These are phyloP conservation scores for Hygrocybe coccinea DNA, from an alignment of 768 basidiomycete genomes.

Conservation along the genomic window DNA sequence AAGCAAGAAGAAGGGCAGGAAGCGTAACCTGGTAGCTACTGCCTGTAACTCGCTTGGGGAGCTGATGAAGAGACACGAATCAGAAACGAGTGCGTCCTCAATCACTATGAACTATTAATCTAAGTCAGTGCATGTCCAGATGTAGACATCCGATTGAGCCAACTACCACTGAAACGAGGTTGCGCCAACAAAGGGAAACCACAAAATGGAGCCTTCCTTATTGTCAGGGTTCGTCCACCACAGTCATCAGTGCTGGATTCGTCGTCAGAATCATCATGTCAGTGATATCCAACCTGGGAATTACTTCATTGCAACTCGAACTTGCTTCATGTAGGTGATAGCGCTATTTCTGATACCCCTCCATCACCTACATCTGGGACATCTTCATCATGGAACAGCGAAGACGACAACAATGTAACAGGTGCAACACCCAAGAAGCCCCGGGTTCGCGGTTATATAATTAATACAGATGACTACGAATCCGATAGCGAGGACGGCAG, in stretches of 20 bases:
- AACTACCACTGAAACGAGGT: constrained; percentile 28
- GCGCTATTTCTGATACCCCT: constrained; percentile 6
- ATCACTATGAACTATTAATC: background rate
- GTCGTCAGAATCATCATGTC: background rate
- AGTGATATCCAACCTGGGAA: background rate
- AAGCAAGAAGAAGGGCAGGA: constrained; percentile 61
- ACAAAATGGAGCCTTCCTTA: constrained; percentile 37
- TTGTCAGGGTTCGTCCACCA: constrained; percentile 27
- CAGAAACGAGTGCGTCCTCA: constrained; percentile 38
- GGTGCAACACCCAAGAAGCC: constrained; percentile 8
- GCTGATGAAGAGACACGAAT: constrained; percentile 44
- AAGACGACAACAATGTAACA: background rate
- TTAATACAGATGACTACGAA: constrained; percentile 44
- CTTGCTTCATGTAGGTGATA: background rate
- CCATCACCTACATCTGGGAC: constrained; percentile 12
- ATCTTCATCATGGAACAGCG: constrained; percentile 1
- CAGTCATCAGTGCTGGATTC: background rate
- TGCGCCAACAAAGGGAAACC: constrained; percentile 35
- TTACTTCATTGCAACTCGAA: background rate
- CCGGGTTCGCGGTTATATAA: constrained; percentile 34
- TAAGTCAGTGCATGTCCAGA: constrained; percentile 20
- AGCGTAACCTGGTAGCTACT: constrained; percentile 50
- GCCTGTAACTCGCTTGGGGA: constrained; percentile 50
- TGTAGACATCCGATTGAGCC: constrained; percentile 44
- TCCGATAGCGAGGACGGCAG: constrained; percentile 21